Conservation (phyloP, 2,329 filamentous ascomycete genomes). For the Talaromyces sp. region DNA sequence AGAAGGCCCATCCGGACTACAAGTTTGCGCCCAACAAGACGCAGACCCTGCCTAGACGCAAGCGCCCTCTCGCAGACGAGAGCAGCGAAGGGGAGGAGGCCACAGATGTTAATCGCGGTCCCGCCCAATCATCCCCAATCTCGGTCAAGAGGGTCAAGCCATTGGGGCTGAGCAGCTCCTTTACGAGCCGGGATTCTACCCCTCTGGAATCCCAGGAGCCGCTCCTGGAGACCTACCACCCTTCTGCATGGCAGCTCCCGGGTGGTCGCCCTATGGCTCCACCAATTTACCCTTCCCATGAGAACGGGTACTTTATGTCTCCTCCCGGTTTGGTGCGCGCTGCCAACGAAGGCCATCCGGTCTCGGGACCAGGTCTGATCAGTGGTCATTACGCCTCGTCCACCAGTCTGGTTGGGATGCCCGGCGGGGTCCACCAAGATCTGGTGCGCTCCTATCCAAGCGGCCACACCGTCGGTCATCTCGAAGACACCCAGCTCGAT, state of each 20-base stretch:
- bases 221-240: conserved; percentile 27
- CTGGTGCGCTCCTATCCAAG: conserved; percentile 29
- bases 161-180: conserved; percentile 22
- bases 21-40: conserved; percentile 86
- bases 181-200: conserved; percentile 28
- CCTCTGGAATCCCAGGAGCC: conserved; percentile 27
- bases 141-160: conserved; percentile 18
- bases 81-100: conserved; percentile 35
- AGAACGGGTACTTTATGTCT: conserved; percentile 1
- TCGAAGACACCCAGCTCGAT: conserved; percentile 33
- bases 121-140: background rate
- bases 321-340: conserved; percentile 25
- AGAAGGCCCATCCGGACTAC: conserved; percentile 79
- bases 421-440: conserved; percentile 38
- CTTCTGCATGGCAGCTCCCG: conserved; percentile 26
- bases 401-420: conserved; percentile 37
- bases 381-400: conserved; percentile 24
- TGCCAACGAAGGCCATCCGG: conserved; percentile 40
- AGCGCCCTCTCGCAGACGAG: conserved; percentile 33
- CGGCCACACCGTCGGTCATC: conserved; percentile 8
- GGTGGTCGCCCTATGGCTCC: conserved; percentile 43
- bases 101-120: conserved; percentile 15
- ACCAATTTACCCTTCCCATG: background rate
- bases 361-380: conserved; percentile 26
- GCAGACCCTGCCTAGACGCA: conserved; percentile 43